phyloP scores from a whole-genome alignment of 139 green algal genomes.

The Mesostigma viride region DNA sequence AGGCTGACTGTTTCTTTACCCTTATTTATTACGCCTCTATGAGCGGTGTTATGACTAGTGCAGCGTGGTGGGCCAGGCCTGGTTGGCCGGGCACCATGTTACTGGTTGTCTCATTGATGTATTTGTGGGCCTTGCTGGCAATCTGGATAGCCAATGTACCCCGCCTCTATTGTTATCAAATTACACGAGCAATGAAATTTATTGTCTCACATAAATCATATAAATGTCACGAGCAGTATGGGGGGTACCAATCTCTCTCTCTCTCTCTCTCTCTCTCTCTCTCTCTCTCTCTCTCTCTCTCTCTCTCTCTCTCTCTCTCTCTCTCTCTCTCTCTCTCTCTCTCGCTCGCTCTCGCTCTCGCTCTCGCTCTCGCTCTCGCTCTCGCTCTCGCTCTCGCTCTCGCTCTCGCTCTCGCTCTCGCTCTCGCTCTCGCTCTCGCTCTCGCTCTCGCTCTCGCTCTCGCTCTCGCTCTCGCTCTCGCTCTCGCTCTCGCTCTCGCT shows the following conservation, averaged over 20 bases:
- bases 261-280: slow-evolving; percentile 5
- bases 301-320: slow-evolving; percentile 5
- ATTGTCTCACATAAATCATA: too few relatives aligned
- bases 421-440: background rate
- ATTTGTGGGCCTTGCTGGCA: too few relatives aligned
- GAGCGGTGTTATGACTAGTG: too few relatives aligned
- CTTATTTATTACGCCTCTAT: too few relatives aligned
- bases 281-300: slow-evolving; percentile 5
- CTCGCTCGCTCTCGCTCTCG: background rate
- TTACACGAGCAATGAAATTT: too few relatives aligned
- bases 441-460: background rate
- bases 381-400: background rate
- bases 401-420: background rate
- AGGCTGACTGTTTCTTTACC: too few relatives aligned
- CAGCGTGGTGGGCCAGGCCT: too few relatives aligned
- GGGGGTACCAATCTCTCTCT: slow-evolving; percentile 7
- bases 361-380: background rate
- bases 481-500: background rate
- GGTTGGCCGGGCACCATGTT: too few relatives aligned
- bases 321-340: slow-evolving; percentile 5
- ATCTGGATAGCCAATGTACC: too few relatives aligned
- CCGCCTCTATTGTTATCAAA: too few relatives aligned
- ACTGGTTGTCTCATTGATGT: too few relatives aligned
- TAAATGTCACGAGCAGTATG: too few relatives aligned
- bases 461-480: background rate